Evolutionary conservation across 2,329 filamentous ascomycete genomes (phyloP), one percentile per base, ranked within the genome.

Genomic region (Claviceps purpurea): DNA sequence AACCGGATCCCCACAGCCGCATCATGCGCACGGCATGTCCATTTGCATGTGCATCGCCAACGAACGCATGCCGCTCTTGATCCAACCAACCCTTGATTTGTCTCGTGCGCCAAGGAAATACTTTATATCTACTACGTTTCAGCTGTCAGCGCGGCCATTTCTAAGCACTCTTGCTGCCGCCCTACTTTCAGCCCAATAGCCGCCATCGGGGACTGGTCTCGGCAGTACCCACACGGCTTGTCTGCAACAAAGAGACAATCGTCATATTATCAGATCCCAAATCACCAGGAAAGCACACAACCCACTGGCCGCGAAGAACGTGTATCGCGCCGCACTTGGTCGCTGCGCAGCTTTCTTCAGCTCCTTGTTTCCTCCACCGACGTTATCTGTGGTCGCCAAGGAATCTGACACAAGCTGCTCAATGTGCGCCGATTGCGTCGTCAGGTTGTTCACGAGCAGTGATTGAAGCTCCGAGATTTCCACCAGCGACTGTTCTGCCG

Each of bases 401-500:
- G 89, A 89, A 66, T 98, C 91, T 44, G 83, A 75, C 37, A 95
- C 88, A 20, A 98, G 75, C 64, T 93, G 87, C 55, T 89, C 86
- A 56, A 98, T 95, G 60, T 93, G 85, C 52, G 88, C 89, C 51
- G 87, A 85, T 64, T 98, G 93, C 14, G 85, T 84, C 41, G 84
- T 79, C 22, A 98, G 77, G 63, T 96, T 95, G 60, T 81, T 81
- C 42, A 93, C 88, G 13, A 98, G 82, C 51, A 91, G 83, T 52
- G 87, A 88, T 65, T 98, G 93, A 50, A 98, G 74, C 64, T 95
- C 89, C 7, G 89, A 86, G 56, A 98, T 96, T 66, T 98, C 93
- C 3, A 95, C 68, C 5, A 98, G 77, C 1, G 89, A 95, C 65
- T 87, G 88, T 66, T 98, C 89, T 0, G 89, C 89, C 26, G 85